Evolutionary conservation across 2,329 filamentous ascomycete genomes (phyloP), one percentile per base, ranked within the genome.

Genomic region (Diplodia corticola): DNA sequence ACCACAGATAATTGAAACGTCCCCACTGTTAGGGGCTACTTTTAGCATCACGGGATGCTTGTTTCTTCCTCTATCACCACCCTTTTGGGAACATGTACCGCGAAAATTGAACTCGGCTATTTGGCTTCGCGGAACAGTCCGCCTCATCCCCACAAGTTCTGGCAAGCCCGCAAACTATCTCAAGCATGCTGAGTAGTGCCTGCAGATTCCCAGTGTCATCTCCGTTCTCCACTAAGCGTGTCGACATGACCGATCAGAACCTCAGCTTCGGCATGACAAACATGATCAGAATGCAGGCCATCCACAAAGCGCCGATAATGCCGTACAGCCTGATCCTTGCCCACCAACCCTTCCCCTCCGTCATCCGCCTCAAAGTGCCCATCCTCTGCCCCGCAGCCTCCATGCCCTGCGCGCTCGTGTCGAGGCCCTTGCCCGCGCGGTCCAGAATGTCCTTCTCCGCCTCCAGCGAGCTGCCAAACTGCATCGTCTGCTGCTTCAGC

Each of bases 341-440:
- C 87, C 86, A 92, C 90, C 91, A 96, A 0, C 93, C 93, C 75
- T 90, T 89, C 3, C 93, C 93, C 80, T 97, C 94, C 17, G 90
- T 92, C 88, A 96, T 92, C 63, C 85, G 85, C 71, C 87, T 83
- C 74, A 98, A 77, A 72, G 86, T 84, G 1, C 91, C 89, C 91
- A 98, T 96, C 69, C 88, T 83, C 69, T 87, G 86, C 63, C 88
- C 87, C 3, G 93, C 92, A 1, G 87, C 86, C 68, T 93, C 89
- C 85, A 98, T 90, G 20, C 89, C 89, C 53, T 84, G 80, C 67
- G 90, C 88, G 71, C 90, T 96, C 76, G 87, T 89, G 73, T 93
- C 91, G 71, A 98, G 84, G 0, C 91, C 91, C 65, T 89, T 84
- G 1, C 88, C 86, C 1, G 93, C 91, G 12, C 88, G 84, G 66